Evolutionary conservation across 331 rosid genomes (phyloP).

Genomic region (Malus hybrid): DNA sequence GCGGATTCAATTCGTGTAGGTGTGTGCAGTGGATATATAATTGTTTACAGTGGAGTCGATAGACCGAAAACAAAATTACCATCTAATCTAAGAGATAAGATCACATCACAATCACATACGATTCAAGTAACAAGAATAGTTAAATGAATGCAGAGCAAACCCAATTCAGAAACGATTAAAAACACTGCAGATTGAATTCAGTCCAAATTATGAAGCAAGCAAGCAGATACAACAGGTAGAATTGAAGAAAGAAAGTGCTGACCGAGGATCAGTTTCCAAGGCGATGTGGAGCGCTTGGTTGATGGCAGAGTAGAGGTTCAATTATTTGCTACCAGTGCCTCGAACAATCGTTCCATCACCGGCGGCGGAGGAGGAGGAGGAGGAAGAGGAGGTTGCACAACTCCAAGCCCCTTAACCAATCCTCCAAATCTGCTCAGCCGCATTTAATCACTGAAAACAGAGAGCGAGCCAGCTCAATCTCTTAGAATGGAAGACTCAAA

Average conservation of each 20-base stretch:
- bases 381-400: constrained; percentile 14
- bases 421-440: background rate
- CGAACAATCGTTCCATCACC: constrained; percentile 21
- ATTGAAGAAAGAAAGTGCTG: background rate
- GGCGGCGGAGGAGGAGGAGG: background rate
- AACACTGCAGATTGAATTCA: background rate
- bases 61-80: background rate
- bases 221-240: background rate
- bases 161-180: background rate
- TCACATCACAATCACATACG: too few relatives aligned
- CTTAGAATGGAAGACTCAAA: too few relatives aligned
- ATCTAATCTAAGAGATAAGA: background rate
- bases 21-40: background rate
- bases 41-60: background rate
- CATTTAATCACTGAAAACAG: background rate
- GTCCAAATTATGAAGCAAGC: background rate
- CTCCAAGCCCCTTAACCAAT: background rate
- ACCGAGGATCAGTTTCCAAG: constrained; percentile 86
- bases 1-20: too few relatives aligned
- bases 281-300: constrained; percentile 95
- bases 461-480: too few relatives aligned
- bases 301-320: constrained; percentile 88
- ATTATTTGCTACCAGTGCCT: constrained; percentile 29
- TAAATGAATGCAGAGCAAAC: background rate
- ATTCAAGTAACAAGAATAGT: background rate